phyloP scores from a whole-genome alignment of 164 flowering plant genomes.

The Kalanchoe fedtschenkoi region DNA sequence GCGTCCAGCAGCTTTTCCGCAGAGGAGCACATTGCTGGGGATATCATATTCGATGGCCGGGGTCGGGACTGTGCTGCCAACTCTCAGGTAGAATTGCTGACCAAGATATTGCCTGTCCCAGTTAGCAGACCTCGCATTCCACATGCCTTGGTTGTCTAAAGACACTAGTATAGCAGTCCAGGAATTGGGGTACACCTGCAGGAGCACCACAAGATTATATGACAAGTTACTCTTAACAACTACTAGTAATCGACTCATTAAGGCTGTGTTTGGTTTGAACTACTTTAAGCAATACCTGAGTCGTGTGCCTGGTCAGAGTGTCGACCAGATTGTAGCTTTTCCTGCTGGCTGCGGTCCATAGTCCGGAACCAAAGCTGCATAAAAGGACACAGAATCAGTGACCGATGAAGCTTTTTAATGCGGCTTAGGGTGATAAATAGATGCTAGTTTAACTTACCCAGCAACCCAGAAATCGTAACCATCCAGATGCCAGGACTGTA shows the following conservation, averaged over 20 bases:
- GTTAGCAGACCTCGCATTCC: slow-evolving; percentile 60
- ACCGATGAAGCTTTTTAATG: neutral
- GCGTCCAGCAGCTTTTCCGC: slow-evolving; percentile 47
- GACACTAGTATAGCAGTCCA: slow-evolving; percentile 56
- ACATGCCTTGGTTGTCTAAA: slow-evolving; percentile 69
- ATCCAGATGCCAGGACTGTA: slow-evolving; percentile 65
- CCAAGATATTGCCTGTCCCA: slow-evolving; percentile 66
- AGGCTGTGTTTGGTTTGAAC: neutral
- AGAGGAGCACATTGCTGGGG: slow-evolving; percentile 40
- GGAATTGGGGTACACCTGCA: slow-evolving; percentile 51
- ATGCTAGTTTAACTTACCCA: slow-evolving; percentile 29
- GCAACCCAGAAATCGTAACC: slow-evolving; percentile 70
- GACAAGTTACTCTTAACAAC: neutral
- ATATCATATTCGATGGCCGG: slow-evolving; percentile 45
- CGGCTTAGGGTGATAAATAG: neutral
- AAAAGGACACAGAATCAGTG: neutral
- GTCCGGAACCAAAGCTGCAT: slow-evolving; percentile 40
- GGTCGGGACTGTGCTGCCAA: slow-evolving; percentile 25
- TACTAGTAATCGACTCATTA: too few species aligned
- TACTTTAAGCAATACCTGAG: slow-evolving; percentile 28
- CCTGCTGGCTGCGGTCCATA: slow-evolving; percentile 33
- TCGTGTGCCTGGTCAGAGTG: slow-evolving; percentile 51
- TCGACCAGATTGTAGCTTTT: slow-evolving; percentile 40
- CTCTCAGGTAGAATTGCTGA: slow-evolving; percentile 51
- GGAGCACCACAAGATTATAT: neutral